A percentile compares a stretch with the other conserved stretches of the same genome.
These are phyloP conservation scores for Apiotrichum sp. DNA, from an alignment of 1,284 basidiomycete genomes.

Conservation along the genomic window DNA sequence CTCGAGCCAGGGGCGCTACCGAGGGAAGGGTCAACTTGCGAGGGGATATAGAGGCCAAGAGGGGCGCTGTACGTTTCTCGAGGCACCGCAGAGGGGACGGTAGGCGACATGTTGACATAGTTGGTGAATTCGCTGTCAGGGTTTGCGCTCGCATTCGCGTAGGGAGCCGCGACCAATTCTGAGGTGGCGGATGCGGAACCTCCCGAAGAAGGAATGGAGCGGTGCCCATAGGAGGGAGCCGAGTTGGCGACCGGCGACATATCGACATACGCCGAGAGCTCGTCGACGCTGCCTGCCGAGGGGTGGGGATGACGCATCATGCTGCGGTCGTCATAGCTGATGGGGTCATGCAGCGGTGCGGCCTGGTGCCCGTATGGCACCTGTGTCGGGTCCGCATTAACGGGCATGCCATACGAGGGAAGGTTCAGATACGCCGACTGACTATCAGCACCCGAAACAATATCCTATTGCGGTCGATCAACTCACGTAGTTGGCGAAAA, in stretches of 20 bases:
- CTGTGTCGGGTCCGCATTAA: not conserved
- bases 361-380: slow-evolving; percentile 10
- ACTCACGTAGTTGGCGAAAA: slow-evolving; percentile 89
- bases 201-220: not conserved
- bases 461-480: too few relatives aligned
- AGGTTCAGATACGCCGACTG: slow-evolving; percentile 8
- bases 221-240: not conserved
- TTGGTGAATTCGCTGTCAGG: slow-evolving; percentile 4
- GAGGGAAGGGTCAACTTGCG: not conserved
- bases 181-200: not conserved
- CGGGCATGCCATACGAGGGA: slow-evolving; percentile 1
- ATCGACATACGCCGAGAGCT: slow-evolving; percentile 4
- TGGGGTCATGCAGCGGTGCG: slow-evolving; percentile 3
- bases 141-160: not conserved
- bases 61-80: not conserved
- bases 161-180: not conserved
- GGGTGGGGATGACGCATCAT: slow-evolving; percentile 1
- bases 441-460: too few relatives aligned
- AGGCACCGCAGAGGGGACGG: not conserved
- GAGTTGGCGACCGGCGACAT: not conserved
- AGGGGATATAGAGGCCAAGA: not conserved
- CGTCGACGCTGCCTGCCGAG: not conserved
- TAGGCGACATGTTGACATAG: slow-evolving; percentile 11
- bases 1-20: not conserved
- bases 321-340: slow-evolving; percentile 12